Evolutionary conservation across 768 basidiomycete genomes (phyloP).

Genomic region (Butyriboletus loyo): DNA sequence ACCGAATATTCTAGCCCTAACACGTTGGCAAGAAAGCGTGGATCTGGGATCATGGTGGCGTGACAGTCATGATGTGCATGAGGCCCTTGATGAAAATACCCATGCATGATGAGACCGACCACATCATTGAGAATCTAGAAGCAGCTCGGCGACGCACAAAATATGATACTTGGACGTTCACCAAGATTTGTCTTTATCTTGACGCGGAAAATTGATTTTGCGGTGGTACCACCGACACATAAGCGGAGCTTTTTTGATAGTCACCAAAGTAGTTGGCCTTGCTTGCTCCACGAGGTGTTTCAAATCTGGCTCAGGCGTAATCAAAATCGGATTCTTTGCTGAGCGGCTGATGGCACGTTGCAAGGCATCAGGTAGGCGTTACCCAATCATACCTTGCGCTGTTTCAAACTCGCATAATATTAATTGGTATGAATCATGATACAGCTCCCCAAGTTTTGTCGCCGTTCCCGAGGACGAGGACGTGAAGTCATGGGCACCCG

Average conservation of each 20-base stretch:
- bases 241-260: neutral
- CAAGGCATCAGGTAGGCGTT: constrained; percentile 5
- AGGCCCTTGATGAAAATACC: neutral
- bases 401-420: constrained; percentile 7
- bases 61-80: constrained; percentile 1
- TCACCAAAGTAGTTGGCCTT: constrained; percentile 4
- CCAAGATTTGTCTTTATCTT: neutral
- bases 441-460: neutral
- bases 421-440: neutral
- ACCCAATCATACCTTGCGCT: constrained; percentile 1
- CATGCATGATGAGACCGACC: neutral
- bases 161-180: neutral
- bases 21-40: constrained; percentile 12
- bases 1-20: neutral
- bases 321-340: neutral
- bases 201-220: neutral
- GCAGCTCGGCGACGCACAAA: neutral
- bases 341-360: constrained; percentile 14
- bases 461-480: neutral
- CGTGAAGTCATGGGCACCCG: neutral
- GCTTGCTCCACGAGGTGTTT: constrained; percentile 21
- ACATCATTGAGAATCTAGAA: neutral
- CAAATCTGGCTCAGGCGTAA: neutral
- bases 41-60: neutral
- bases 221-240: neutral